These are phyloP conservation scores for Salix caprea DNA, from an alignment of 345 rosid species.

Conservation along the genomic window DNA sequence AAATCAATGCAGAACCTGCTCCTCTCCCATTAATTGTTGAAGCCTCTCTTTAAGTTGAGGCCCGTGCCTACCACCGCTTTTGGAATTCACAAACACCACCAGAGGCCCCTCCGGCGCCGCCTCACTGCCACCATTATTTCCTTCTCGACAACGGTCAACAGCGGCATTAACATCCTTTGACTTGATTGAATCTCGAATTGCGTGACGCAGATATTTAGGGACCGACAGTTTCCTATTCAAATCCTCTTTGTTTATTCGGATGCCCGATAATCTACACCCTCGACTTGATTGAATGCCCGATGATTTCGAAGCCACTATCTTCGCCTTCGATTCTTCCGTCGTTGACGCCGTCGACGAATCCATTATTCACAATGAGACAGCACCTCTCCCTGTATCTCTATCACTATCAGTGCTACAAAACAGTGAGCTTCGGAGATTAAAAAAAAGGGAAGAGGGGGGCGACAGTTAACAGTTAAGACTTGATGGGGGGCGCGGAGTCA, in stretches of 20 bases:
- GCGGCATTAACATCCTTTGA: constrained; percentile 37
- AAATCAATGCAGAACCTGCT: constrained; percentile 43
- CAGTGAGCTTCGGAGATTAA: not conserved
- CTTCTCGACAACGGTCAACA: constrained; percentile 13
- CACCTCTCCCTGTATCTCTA: not conserved
- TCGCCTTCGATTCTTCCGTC: constrained; percentile 39
- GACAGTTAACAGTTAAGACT: no score
- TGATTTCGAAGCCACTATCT: constrained; percentile 50
- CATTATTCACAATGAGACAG: constrained; percentile 20
- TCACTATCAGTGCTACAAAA: not conserved
- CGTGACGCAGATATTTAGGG: constrained; percentile 67
- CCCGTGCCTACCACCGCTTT: constrained; percentile 85
- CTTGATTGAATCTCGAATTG: constrained; percentile 53
- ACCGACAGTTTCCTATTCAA: constrained; percentile 50
- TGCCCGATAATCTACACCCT: constrained; percentile 55
- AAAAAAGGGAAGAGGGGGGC: not conserved
- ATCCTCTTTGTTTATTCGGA: constrained; percentile 66
- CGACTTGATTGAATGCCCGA: constrained; percentile 63
- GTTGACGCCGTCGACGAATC: constrained; percentile 40
- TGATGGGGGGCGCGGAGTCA: no score
- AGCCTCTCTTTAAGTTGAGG: constrained; percentile 65
- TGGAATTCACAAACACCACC: constrained; percentile 72
- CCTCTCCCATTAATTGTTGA: constrained; percentile 64
- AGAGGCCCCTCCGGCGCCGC: constrained; percentile 63
- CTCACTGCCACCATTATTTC: not conserved